Percentiles rank a stretch among this genome's conserved stretches.
phyloP scores from a whole-genome alignment of 352 stramenopile genomes.

The Plasmopara halstedii region DNA sequence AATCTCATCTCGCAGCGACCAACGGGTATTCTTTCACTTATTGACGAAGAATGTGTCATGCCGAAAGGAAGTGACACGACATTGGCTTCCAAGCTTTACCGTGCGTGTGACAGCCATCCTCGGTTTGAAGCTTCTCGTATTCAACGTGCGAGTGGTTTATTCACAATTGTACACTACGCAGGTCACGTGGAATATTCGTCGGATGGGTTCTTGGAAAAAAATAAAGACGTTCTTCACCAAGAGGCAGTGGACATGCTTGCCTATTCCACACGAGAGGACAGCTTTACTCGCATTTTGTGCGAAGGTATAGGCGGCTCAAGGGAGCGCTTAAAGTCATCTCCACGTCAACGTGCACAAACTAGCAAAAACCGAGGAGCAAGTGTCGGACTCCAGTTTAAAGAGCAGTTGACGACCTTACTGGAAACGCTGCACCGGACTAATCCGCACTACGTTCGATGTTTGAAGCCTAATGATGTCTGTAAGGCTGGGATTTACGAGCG shows the following conservation, averaged over 20 bases:
- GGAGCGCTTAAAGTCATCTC: slow-evolving; percentile 42
- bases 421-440: slow-evolving; percentile 66
- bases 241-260: slow-evolving; percentile 75
- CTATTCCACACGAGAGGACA: slow-evolving; percentile 60
- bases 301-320: slow-evolving; percentile 44
- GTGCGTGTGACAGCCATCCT: slow-evolving; percentile 45
- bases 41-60: slow-evolving; percentile 87
- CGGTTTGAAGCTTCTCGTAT: slow-evolving; percentile 71
- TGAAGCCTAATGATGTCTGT: slow-evolving; percentile 85
- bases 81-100: slow-evolving; percentile 78
- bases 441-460: slow-evolving; percentile 84
- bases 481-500: slow-evolving; percentile 48
- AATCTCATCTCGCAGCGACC: slow-evolving; percentile 87
- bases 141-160: slow-evolving; percentile 59
- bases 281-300: slow-evolving; percentile 63
- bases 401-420: slow-evolving; percentile 64
- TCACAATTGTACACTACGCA: slow-evolving; percentile 80
- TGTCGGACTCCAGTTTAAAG: slow-evolving; percentile 84
- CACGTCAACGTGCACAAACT: slow-evolving; percentile 40
- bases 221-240: slow-evolving; percentile 80
- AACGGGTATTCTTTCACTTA: slow-evolving; percentile 68
- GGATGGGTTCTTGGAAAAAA: slow-evolving; percentile 77
- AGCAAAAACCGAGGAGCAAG: slow-evolving; percentile 70
- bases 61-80: slow-evolving; percentile 78
- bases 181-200: slow-evolving; percentile 75